Conservation (phyloP, 306 rosid genomes). For the Castanea crenata region DNA sequence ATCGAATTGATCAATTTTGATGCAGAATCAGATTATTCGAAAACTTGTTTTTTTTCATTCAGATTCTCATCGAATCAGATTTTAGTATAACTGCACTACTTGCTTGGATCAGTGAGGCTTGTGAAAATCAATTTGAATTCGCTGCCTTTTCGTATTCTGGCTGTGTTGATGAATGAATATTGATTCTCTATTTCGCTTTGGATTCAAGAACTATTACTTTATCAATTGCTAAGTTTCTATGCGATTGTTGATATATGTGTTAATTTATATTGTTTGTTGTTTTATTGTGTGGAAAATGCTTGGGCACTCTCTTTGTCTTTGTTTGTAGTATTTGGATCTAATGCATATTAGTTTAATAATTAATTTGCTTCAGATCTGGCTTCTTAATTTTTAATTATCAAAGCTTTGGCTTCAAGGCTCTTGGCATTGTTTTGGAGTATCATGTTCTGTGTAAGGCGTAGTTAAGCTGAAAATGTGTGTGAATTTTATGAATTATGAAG, state of each 20-base stretch:
- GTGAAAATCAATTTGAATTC: not conserved
- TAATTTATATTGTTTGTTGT: not conserved
- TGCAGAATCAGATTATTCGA: not conserved
- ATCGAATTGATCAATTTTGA: conserved; percentile 17
- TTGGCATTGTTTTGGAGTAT: too few relatives aligned
- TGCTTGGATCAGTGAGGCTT: not conserved
- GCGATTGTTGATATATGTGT: not conserved
- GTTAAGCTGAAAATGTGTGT: not conserved
- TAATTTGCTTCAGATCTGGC: not conserved
- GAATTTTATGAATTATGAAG: not conserved
- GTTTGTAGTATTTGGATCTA: not conserved
- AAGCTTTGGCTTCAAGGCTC: not conserved
- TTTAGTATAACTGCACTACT: not conserved
- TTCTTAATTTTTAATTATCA: not conserved
- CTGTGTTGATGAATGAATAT: not conserved
- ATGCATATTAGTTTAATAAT: not conserved
- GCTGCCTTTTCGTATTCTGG: too few relatives aligned
- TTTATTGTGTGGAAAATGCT: not conserved
- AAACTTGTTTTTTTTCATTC: not conserved
- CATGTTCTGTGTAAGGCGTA: not conserved
- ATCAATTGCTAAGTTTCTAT: not conserved
- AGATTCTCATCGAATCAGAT: conserved; percentile 26
- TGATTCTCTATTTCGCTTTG: not conserved
- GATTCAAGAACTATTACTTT: not conserved
- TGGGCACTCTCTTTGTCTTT: not conserved